Percentiles rank a stretch among this genome's conserved stretches.
Evolutionary conservation across 768 basidiomycete genomes (phyloP).

Genomic region (Punctularia strigosozonata): DNA sequence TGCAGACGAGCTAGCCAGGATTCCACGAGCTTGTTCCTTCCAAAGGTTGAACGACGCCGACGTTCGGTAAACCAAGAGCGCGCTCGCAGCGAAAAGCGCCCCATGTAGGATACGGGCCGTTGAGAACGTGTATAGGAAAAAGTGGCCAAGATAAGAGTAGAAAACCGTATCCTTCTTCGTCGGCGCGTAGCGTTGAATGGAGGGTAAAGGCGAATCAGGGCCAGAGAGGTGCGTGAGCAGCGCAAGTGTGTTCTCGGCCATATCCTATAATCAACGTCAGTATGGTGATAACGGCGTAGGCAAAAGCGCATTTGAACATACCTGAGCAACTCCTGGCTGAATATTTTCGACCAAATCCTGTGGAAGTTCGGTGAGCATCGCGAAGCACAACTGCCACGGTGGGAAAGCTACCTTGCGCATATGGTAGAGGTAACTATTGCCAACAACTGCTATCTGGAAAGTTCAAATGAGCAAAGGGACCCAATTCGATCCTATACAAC

Average conservation of each 20-base stretch:
- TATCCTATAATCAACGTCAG: conserved; percentile 41
- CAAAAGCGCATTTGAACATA: conserved; percentile 8
- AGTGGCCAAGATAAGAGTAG: conserved; percentile 56
- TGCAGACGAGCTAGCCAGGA: conserved; percentile 36
- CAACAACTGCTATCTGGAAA: conserved; percentile 74
- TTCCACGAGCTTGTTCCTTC: conserved; percentile 29
- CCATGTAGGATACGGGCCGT: conserved; percentile 58
- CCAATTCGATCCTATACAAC: too few relatives aligned
- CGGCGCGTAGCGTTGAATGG: conserved; percentile 39
- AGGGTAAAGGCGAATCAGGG: conserved; percentile 54
- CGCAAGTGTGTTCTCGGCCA: conserved; percentile 80
- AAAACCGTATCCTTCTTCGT: conserved; percentile 58
- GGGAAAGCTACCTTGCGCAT: conserved; percentile 62
- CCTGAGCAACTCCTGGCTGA: conserved; percentile 63
- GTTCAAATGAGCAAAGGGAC: too few relatives aligned
- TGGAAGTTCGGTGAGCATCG: background rate
- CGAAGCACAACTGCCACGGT: too few relatives aligned
- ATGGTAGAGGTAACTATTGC: conserved; percentile 90
- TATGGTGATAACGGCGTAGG: background rate
- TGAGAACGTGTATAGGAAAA: conserved; percentile 64
- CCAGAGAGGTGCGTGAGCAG: conserved; percentile 68
- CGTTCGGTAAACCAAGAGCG: conserved; percentile 29
- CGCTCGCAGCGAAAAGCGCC: conserved; percentile 32
- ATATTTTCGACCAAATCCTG: conserved; percentile 76
- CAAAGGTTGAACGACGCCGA: conserved; percentile 23